These are phyloP conservation scores for Gilbertella persicaria DNA, from an alignment of 371 early-diverging fungal species.

Conservation along the genomic window DNA sequence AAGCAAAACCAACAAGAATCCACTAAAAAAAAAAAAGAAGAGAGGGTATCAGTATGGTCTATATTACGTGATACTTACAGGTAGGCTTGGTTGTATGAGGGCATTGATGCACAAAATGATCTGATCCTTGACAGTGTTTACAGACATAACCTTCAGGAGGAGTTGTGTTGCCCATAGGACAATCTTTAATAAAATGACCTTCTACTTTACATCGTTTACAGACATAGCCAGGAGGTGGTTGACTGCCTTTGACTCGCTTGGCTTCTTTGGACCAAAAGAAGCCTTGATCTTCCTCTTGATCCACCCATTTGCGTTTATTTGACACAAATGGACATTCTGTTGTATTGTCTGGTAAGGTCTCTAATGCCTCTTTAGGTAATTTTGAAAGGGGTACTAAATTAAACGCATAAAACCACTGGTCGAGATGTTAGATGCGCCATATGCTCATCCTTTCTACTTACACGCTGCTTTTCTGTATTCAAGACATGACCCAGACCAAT, in stretches of 20 bases:
- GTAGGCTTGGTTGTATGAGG: constrained; percentile 33
- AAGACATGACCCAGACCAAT: constrained; percentile 80
- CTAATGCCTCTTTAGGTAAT: constrained; percentile 37
- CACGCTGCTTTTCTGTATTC: constrained; percentile 59
- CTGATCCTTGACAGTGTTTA: constrained; percentile 55
- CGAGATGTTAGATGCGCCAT: constrained; percentile 6
- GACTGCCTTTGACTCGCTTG: constrained; percentile 28
- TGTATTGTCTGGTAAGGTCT: constrained; percentile 49
- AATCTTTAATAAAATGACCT: constrained; percentile 42
- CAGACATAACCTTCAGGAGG: constrained; percentile 59
- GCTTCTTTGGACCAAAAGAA: constrained; percentile 45
- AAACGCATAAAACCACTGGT: constrained; percentile 93
- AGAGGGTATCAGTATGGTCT: too few species aligned
- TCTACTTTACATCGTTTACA: constrained; percentile 57
- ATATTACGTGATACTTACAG: constrained; percentile 9
- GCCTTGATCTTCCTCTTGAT: constrained; percentile 28
- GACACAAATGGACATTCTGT: constrained; percentile 66
- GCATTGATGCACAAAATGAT: constrained; percentile 68
- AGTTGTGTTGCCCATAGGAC: constrained; percentile 21
- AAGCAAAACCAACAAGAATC: constrained; percentile 89
- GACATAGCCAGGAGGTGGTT: constrained; percentile 46
- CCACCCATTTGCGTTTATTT: constrained; percentile 33
- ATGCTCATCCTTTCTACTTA: constrained; percentile 15
- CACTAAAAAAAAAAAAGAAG: constrained; percentile 15
- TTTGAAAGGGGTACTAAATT: constrained; percentile 72